Conservation (phyloP, 768 basidiomycete species). For the Rossbeevera mucosa region DNA sequence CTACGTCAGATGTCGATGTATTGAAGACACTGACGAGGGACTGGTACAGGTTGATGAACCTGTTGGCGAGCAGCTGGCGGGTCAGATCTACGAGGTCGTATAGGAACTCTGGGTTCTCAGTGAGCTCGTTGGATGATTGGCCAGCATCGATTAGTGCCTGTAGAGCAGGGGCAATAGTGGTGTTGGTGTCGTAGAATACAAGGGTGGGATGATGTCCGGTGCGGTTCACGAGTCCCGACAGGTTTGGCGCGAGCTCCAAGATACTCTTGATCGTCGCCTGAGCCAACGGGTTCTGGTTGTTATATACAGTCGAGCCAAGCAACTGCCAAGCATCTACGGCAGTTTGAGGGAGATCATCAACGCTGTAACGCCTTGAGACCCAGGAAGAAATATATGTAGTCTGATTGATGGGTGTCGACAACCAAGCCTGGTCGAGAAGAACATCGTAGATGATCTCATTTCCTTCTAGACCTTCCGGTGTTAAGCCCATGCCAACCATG, state of each 20-base stretch:
- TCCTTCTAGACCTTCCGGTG: conserved; percentile 40
- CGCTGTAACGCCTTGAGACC: conserved; percentile 34
- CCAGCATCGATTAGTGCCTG: conserved; percentile 53
- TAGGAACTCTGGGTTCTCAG: conserved; percentile 30
- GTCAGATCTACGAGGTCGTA: conserved; percentile 39
- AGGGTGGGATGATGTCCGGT: conserved; percentile 32
- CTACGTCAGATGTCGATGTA: conserved; percentile 14
- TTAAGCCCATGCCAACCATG: conserved; percentile 38
- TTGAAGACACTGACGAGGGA: conserved; percentile 30
- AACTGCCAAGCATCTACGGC: conserved; percentile 34
- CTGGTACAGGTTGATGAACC: conserved; percentile 33
- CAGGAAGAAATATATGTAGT: conserved; percentile 31
- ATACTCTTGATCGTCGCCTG: conserved; percentile 37
- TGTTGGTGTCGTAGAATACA: conserved; percentile 36
- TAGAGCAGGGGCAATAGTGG: conserved; percentile 72
- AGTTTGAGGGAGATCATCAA: conserved; percentile 22
- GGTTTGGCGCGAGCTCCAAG: conserved; percentile 33
- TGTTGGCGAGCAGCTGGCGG: conserved; percentile 38
- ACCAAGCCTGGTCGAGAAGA: conserved; percentile 41
- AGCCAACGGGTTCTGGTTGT: conserved; percentile 30
- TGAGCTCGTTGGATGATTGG: conserved; percentile 14
- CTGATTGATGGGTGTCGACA: conserved; percentile 29
- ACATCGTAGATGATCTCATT: conserved; percentile 42
- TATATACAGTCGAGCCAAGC: conserved; percentile 37
- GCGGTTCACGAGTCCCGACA: conserved; percentile 32